Percentiles rank a stretch among this genome's conserved stretches.
Evolutionary conservation across 495 filamentous ascomycete species (phyloP).

Genomic region (Echria macrotheca): DNA sequence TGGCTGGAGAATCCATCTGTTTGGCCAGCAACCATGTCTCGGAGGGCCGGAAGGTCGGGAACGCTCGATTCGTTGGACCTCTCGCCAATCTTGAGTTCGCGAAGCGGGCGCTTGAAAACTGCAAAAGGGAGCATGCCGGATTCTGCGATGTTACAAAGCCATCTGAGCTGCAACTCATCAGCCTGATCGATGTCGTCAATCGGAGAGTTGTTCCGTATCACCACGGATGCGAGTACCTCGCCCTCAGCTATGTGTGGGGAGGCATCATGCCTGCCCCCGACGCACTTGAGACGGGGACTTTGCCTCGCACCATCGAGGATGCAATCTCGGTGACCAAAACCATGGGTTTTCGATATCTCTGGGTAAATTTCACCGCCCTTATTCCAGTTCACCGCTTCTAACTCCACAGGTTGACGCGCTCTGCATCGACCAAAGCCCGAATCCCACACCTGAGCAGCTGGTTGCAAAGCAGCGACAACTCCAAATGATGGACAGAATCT

Average conservation of each 20-base stretch:
- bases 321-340: slow-evolving; percentile 15
- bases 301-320: slow-evolving; percentile 23
- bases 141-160: not conserved
- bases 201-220: slow-evolving; percentile 17
- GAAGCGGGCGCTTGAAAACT: slow-evolving; percentile 3
- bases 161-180: not conserved
- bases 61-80: not conserved
- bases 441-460: slow-evolving; percentile 6
- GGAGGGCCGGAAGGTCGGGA: not conserved
- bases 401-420: slow-evolving; percentile 15
- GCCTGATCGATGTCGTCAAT: slow-evolving; percentile 16
- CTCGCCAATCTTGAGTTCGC: not conserved
- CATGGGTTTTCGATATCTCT: slow-evolving; percentile 17
- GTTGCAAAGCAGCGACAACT: slow-evolving; percentile 8
- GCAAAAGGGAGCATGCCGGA: slow-evolving; percentile 1
- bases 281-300: slow-evolving; percentile 11
- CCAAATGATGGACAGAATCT: slow-evolving; percentile 18
- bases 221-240: slow-evolving; percentile 12
- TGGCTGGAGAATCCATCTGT: slow-evolving; percentile 10
- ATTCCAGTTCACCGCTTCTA: not conserved
- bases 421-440: slow-evolving; percentile 19
- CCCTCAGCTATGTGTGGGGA: slow-evolving; percentile 20
- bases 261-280: slow-evolving; percentile 11
- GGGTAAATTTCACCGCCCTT: too few relatives aligned
- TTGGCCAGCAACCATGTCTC: not conserved